Base-by-base conservation (phyloP, 495 filamentous ascomycete species). In the Neurospora sp. region DNA sequence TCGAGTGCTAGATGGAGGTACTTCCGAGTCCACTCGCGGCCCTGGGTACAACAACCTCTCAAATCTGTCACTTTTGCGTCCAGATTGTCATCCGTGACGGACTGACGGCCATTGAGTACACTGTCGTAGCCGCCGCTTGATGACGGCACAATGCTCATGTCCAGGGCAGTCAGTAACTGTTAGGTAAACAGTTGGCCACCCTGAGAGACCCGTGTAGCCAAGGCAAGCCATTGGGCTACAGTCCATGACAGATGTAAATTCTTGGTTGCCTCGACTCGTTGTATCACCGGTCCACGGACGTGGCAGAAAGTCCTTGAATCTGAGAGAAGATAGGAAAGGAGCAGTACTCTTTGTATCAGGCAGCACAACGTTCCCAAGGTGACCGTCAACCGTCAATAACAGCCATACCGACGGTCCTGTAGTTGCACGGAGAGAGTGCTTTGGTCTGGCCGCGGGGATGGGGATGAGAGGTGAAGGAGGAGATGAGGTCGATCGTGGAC, bases 301-400 rank as follows among this genome's bases (percentile, higher is more conserved):
- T 66, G 54, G 54, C 54, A 66, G 54, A 66, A 66, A 66, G 54
- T 66, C 54, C 54, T 66, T 66, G 54, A 66, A 66, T 66, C 54
- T 66, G 54, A 66, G 23, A 62, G 54, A 18, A 35, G 14, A 66
- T 66, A 66, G 54, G 14, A 35, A 35, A 66, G 31, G 54, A 66
- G 23, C 54, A 66, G 54, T 35, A 37, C 27, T 66, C 27, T 66
- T 66, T 66, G 54, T 66, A 66, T 18, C 23, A 66, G 54, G 54
- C 23, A 66, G 27, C 54, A 66, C 54, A 66, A 18, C 27, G 14
- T 66, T 27, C 27, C 27, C 27, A 66, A 66, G 14, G 54, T 66
- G 54, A 66, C 54, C 54, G 12, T 31, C 54, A 66, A 66, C 27
- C 54, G 27, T 18, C 54, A 66, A 66, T 14, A 66, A 66, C 54